These are phyloP conservation scores for Saccharomyces pastorianus DNA, from an alignment of 1,139 yeast species.

Conservation along the genomic window DNA sequence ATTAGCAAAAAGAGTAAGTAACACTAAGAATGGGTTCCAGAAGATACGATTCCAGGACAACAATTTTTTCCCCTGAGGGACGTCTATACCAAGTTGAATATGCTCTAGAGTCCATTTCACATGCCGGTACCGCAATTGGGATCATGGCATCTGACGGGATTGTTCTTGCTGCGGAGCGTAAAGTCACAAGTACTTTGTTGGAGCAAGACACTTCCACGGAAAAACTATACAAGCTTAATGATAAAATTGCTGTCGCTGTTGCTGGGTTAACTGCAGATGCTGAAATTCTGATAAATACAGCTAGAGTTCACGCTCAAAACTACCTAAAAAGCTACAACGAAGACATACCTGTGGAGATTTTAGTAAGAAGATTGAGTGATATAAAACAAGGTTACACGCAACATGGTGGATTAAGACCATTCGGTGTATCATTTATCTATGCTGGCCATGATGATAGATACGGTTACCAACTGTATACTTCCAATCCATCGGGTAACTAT, in stretches of 20 bases:
- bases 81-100: conserved; percentile 94
- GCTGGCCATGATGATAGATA: conserved; percentile 92
- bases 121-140: conserved; percentile 97
- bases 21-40: conserved; percentile 47
- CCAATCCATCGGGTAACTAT: conserved; percentile 95
- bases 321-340: conserved; percentile 81
- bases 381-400: conserved; percentile 97
- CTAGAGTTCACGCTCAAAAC: conserved; percentile 78
- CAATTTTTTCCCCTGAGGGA: conserved; percentile 98
- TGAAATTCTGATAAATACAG: conserved; percentile 77
- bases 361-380: conserved; percentile 85
- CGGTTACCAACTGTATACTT: conserved; percentile 86
- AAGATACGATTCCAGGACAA: conserved; percentile 94
- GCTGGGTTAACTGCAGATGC: conserved; percentile 99
- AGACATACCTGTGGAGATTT: conserved; percentile 82
- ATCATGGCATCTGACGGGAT: conserved; percentile 88
- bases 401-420: conserved; percentile 97
- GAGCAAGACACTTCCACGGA: conserved; percentile 94
- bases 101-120: conserved; percentile 94
- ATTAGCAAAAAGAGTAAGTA: neutral
- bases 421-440: conserved; percentile 91
- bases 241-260: conserved; percentile 83
- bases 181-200: conserved; percentile 81
- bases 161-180: conserved; percentile 92
- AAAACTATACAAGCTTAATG: conserved; percentile 78